Percentiles rank a stretch among this genome's conserved stretches.
phyloP scores from a whole-genome alignment of 2,329 filamentous ascomycete genomes.

The Coniochaeta sp. region DNA sequence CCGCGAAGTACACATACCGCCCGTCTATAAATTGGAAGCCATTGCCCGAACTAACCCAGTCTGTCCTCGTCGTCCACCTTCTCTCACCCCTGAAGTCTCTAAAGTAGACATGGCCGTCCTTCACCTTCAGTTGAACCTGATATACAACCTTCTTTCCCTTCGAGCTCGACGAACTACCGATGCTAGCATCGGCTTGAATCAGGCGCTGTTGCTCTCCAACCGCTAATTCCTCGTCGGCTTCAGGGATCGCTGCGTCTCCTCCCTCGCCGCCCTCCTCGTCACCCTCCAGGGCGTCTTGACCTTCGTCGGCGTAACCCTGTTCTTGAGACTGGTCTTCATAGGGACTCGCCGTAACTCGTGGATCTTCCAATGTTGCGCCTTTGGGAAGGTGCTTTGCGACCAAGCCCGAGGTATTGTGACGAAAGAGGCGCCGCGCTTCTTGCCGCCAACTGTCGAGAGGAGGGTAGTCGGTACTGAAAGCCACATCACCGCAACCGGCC shows the following conservation, averaged over 20 bases:
- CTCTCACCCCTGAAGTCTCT: not conserved
- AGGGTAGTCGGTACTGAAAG: not conserved
- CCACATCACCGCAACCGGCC: not conserved
- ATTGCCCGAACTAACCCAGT: too few species aligned
- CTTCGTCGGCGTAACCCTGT: not conserved
- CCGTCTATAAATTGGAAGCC: not conserved
- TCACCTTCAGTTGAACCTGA: not conserved
- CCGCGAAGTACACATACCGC: not conserved
- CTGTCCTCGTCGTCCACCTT: too few species aligned
- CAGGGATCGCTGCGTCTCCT: not conserved
- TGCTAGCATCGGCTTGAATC: not conserved
- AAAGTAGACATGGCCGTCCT: not conserved
- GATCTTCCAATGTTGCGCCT: not conserved
- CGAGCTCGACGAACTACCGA: not conserved
- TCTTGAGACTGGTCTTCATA: not conserved
- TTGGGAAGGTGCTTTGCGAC: not conserved
- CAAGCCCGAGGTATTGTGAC: not conserved
- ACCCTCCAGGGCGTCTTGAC: not conserved
- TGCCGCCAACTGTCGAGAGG: not conserved
- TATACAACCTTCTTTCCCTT: not conserved
- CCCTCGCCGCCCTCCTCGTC: not conserved
- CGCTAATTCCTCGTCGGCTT: not conserved
- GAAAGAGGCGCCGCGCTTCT: not conserved
- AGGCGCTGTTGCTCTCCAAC: not conserved
- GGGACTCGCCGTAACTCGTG: not conserved